These are phyloP conservation scores for Picea abies DNA, from an alignment of 83 land plant species.

Conservation along the genomic window DNA sequence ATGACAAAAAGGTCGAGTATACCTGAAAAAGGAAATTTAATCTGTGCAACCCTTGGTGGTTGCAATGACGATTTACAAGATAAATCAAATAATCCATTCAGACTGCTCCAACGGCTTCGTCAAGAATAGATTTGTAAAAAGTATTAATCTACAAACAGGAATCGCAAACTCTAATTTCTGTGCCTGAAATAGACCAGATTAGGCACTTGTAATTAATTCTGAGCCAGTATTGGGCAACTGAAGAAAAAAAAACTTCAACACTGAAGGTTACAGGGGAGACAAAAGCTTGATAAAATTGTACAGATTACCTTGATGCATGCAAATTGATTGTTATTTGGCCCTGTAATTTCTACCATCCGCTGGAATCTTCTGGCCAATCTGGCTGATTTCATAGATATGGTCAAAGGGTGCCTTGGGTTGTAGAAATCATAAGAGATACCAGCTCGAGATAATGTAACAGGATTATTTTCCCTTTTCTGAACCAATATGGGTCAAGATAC, in stretches of 20 bases:
- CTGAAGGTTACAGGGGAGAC: neutral
- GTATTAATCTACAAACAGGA: neutral
- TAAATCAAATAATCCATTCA: neutral
- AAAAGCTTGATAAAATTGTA: neutral
- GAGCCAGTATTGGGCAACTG: neutral
- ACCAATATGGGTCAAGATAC: neutral
- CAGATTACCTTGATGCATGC: slow-evolving; percentile 6
- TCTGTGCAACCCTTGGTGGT: neutral
- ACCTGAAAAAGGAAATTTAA: slow-evolving; percentile 2
- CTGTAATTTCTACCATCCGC: neutral
- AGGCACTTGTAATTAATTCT: neutral
- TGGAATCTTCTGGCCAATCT: too few relatives aligned
- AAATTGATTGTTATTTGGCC: slow-evolving; percentile 1
- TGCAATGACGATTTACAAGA: slow-evolving; percentile 3
- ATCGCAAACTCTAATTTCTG: neutral
- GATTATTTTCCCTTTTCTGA: neutral
- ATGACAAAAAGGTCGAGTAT: neutral
- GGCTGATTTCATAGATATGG: too few relatives aligned
- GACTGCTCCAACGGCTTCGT: slow-evolving; percentile 1
- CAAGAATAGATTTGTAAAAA: neutral
- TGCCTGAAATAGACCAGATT: slow-evolving; percentile 13
- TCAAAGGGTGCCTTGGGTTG: neutral
- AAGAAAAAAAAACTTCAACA: neutral
- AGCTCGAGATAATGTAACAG: neutral
- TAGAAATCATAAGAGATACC: slow-evolving; percentile 5